These are phyloP conservation scores for Globisporangium camurandrum DNA, from an alignment of 352 stramenopile genomes.

Conservation along the genomic window DNA sequence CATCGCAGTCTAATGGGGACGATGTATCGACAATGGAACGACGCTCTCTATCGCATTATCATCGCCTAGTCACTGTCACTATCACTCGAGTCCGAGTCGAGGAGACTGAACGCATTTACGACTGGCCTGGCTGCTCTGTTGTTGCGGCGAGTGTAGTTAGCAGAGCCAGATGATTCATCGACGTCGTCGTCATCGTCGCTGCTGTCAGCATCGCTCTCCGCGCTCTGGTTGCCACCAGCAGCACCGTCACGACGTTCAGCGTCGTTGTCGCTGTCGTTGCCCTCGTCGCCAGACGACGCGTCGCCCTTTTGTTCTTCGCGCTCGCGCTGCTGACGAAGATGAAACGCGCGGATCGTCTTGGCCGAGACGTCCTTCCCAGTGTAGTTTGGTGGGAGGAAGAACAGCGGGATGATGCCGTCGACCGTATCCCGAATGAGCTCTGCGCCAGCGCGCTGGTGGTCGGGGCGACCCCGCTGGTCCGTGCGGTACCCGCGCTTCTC, in stretches of 20 bases:
- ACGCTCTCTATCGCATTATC: too few species aligned
- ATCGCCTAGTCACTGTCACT: constrained; percentile 23
- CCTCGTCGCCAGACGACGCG: too few species aligned
- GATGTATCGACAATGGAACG: too few species aligned
- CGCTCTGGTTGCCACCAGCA: constrained; percentile 2
- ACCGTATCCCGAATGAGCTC: constrained; percentile 79
- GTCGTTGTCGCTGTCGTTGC: constrained; percentile 10
- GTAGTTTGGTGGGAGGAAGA: constrained; percentile 76
- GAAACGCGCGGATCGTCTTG: constrained; percentile 27
- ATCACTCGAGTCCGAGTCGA: constrained; percentile 87
- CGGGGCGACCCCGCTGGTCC: constrained; percentile 63
- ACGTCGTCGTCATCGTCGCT: constrained; percentile 7
- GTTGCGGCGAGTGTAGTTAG: background rate
- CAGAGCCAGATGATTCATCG: background rate
- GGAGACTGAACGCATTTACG: constrained; percentile 73
- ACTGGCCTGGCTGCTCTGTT: constrained; percentile 17
- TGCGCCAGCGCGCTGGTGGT: constrained; percentile 73
- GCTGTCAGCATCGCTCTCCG: background rate
- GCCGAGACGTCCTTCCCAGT: constrained; percentile 39
- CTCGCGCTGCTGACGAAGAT: constrained; percentile 14
- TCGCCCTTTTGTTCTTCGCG: constrained; percentile 12
- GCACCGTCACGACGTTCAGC: constrained; percentile 9
- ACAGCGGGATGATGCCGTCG: constrained; percentile 74
- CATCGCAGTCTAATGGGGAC: too few species aligned
- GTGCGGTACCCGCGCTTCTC: constrained; percentile 79